phyloP scores from a whole-genome alignment of 306 rosid species.

The Sicyos edulis region DNA sequence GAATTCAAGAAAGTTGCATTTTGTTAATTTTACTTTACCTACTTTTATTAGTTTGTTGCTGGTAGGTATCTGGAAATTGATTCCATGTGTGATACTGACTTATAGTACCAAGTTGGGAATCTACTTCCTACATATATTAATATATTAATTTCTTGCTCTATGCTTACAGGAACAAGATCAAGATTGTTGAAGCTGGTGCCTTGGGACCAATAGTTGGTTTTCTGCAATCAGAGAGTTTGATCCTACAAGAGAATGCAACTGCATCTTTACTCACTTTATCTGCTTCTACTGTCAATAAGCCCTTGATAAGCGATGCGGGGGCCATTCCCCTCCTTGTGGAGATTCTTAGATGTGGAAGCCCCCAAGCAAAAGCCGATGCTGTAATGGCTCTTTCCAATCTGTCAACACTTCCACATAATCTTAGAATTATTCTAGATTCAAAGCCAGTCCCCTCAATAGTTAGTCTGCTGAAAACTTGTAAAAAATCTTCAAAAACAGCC shows the following conservation, averaged over 20 bases:
- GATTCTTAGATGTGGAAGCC: conserved; percentile 61
- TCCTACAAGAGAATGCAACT: conserved; percentile 72
- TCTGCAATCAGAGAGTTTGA: conserved; percentile 55
- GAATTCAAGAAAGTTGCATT: not conserved
- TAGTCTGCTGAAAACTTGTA: conserved; percentile 55
- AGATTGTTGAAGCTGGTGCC: conserved; percentile 86
- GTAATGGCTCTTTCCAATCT: conserved; percentile 96
- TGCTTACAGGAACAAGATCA: conserved; percentile 74
- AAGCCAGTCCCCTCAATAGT: conserved; percentile 62
- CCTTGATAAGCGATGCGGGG: conserved; percentile 65
- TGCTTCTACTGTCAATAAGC: conserved; percentile 75
- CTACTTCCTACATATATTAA: not conserved
- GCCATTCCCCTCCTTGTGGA: conserved; percentile 88
- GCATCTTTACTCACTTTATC: conserved; percentile 86
- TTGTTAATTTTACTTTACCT: not conserved
- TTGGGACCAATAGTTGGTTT: conserved; percentile 69
- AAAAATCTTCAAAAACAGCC: conserved; percentile 82
- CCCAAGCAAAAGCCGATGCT: conserved; percentile 83
- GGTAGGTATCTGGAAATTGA: not conserved
- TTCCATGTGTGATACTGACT: not conserved
- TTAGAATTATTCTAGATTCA: conserved; percentile 47
- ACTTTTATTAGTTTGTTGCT: not conserved
- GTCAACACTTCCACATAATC: conserved; percentile 57
- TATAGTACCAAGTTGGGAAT: not conserved
- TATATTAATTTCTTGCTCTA: not conserved